These are phyloP conservation scores for Solanum lycopersicoides DNA, from an alignment of 257 asterid species.

Conservation along the genomic window DNA sequence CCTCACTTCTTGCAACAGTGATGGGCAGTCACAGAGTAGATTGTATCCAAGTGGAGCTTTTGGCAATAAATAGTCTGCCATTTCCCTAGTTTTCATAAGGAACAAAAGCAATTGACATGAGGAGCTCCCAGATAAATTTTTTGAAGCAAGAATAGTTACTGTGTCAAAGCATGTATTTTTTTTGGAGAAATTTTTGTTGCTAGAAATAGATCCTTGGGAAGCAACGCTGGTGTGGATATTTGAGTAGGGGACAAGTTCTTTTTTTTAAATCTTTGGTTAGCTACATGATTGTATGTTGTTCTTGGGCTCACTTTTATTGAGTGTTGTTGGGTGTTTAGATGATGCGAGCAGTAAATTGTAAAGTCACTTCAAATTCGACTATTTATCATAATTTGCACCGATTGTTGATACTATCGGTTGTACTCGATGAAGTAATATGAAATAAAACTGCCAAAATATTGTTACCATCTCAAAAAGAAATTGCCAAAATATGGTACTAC, in stretches of 20 bases:
- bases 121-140: not conserved
- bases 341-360: not conserved
- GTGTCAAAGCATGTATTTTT: not conserved
- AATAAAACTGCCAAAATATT: not conserved
- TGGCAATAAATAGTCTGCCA: not conserved
- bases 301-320: not conserved
- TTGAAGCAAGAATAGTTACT: not conserved
- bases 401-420: not conserved
- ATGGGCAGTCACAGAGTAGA: not conserved
- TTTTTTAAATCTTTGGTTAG: not conserved
- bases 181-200: not conserved
- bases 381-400: not conserved
- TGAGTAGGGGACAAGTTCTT: not conserved
- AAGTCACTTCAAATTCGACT: not conserved
- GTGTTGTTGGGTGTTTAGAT: not conserved
- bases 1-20: not conserved
- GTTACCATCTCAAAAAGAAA: not conserved
- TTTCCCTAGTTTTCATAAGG: not conserved
- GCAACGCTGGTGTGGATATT: not conserved
- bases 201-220: not conserved
- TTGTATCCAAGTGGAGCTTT: not conserved
- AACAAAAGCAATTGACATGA: not conserved
- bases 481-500: not conserved
- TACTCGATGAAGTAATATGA: not conserved
- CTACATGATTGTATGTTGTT: not conserved